These are phyloP conservation scores for Metschnikowia borealis DNA, from an alignment of 805 yeast genomes.

Conservation along the genomic window DNA sequence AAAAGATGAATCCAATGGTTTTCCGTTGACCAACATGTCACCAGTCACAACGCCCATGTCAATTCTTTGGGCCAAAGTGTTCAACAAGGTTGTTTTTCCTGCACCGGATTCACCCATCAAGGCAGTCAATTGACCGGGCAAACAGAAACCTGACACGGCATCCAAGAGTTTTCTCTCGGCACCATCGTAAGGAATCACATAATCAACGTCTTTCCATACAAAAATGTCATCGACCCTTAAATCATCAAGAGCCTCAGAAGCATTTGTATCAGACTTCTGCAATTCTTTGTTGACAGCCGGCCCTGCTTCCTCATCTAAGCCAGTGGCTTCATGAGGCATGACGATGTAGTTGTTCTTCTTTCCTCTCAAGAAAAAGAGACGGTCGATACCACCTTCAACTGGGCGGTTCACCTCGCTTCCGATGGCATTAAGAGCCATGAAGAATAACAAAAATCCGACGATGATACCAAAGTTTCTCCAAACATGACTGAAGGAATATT, in stretches of 20 bases:
- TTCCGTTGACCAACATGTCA: constrained; percentile 54
- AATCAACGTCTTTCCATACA: constrained; percentile 61
- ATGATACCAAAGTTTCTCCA: constrained; percentile 49
- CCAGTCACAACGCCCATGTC: constrained; percentile 57
- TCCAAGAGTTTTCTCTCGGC: constrained; percentile 34
- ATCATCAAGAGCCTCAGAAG: constrained; percentile 11
- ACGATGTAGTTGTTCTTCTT: constrained; percentile 19
- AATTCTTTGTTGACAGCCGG: constrained; percentile 5
- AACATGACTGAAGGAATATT: constrained; percentile 36
- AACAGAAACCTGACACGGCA: constrained; percentile 28
- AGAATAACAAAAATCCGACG: constrained; percentile 27
- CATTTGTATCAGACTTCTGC: constrained; percentile 6
- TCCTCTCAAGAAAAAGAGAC: constrained; percentile 27
- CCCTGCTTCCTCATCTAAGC: constrained; percentile 18
- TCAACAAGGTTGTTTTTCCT: constrained; percentile 55
- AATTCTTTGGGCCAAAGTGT: constrained; percentile 50
- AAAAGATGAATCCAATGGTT: constrained; percentile 45
- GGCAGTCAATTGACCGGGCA: constrained; percentile 56
- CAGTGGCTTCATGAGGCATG: constrained; percentile 10
- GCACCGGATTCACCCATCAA: constrained; percentile 66
- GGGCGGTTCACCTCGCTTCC: constrained; percentile 27
- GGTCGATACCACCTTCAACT: constrained; percentile 31
- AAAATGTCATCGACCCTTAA: constrained; percentile 16
- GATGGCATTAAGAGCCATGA: constrained; percentile 20
- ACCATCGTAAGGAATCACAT: constrained; percentile 49